These are phyloP conservation scores for Lachnellula subtilissima DNA, from an alignment of 2,329 filamentous ascomycete species.

Conservation along the genomic window DNA sequence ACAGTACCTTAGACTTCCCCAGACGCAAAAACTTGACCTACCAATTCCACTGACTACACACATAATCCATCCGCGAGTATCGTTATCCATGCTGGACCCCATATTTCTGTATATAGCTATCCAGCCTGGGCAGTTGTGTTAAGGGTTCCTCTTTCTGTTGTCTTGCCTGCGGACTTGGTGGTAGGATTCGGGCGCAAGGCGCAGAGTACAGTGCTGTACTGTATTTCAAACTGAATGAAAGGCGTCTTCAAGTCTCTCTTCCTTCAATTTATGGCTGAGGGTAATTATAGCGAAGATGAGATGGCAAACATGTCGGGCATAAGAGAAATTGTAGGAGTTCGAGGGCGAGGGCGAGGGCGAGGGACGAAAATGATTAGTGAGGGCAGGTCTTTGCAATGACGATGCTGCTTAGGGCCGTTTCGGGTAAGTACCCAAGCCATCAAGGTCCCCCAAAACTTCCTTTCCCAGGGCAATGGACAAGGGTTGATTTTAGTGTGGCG, in stretches of 20 bases:
- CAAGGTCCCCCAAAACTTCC: not conserved
- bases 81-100: constrained; percentile 55
- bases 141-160: not conserved
- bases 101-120: not conserved
- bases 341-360: too few species aligned
- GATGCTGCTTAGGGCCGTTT: not conserved
- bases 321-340: too few species aligned
- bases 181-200: not conserved
- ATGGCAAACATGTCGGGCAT: too few species aligned
- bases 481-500: not conserved
- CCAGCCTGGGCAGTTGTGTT: not conserved
- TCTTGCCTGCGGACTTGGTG: not conserved
- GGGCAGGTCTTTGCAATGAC: not conserved
- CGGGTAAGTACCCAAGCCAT: not conserved
- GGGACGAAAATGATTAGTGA: not conserved
- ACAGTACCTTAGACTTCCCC: not conserved
- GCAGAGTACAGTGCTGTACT: not conserved
- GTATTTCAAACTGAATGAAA: not conserved
- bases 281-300: too few species aligned
- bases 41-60: constrained; percentile 72
- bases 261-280: too few species aligned
- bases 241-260: too few species aligned
- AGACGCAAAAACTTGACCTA: constrained; percentile 34
- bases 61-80: constrained; percentile 93
- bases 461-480: not conserved